A percentile compares a stretch with the other conserved stretches of the same genome.
phyloP scores from a whole-genome alignment of 2,329 filamentous ascomycete genomes.

The Diaporthe eres region DNA sequence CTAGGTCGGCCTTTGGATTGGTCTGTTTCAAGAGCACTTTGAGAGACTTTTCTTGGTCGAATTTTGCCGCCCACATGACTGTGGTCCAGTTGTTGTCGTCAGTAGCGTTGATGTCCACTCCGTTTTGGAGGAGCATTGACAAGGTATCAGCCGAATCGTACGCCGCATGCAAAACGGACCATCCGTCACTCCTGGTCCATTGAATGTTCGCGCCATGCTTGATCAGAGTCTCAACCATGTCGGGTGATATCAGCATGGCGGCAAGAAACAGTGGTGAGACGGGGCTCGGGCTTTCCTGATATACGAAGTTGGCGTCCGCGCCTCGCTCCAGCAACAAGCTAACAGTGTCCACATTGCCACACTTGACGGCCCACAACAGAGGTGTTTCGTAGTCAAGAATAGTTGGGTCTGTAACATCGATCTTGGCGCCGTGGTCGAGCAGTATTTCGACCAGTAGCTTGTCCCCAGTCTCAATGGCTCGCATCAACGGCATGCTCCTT shows the following conservation, averaged over 20 bases:
- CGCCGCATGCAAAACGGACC: not conserved
- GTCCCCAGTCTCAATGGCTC: not conserved
- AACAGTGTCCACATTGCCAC: not conserved
- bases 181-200: not conserved
- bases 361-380: not conserved
- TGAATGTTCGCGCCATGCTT: not conserved
- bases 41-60: not conserved
- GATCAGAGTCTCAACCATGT: not conserved
- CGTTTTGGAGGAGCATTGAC: not conserved
- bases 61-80: not conserved
- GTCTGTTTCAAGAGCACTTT: not conserved
- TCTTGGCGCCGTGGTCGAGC: not conserved
- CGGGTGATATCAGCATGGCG: too few relatives aligned
- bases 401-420: not conserved
- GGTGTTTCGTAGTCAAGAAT: not conserved
- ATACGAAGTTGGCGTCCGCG: not conserved
- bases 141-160: not conserved
- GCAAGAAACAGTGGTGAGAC: not conserved
- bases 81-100: rapidly evolving
- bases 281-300: not conserved
- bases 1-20: not conserved
- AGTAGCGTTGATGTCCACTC: not conserved
- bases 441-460: not conserved
- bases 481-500: not conserved
- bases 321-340: not conserved